These are phyloP conservation scores for Erythrophleum fordii DNA, from an alignment of 306 rosid species.

Conservation along the genomic window DNA sequence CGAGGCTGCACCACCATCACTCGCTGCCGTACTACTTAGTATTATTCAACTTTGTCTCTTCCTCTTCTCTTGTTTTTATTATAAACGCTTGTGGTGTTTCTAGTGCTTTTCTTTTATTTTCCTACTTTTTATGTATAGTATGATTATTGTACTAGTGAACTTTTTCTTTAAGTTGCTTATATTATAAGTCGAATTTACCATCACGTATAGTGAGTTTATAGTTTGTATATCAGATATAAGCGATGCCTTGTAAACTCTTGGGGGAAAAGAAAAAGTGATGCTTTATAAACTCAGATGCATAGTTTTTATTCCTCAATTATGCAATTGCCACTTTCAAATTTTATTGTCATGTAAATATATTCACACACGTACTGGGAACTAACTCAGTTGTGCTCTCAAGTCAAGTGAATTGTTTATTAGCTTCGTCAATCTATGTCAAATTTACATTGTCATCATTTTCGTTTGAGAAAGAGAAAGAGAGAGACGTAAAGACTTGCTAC, in stretches of 20 bases:
- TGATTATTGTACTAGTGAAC: conserved; percentile 22
- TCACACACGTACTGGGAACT: not conserved
- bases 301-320: not conserved
- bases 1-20: conserved; percentile 83
- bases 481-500: not conserved
- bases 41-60: not conserved
- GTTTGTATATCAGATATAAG: not conserved
- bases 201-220: not conserved
- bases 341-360: not conserved
- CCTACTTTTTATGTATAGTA: conserved; percentile 28
- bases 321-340: conserved; percentile 31
- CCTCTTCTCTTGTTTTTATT: not conserved
- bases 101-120: conserved; percentile 5
- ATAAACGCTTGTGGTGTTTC: not conserved
- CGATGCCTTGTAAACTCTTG: not conserved
- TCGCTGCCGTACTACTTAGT: conserved; percentile 63
- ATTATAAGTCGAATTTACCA: not conserved
- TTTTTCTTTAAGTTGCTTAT: not conserved
- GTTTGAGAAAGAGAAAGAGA: not conserved
- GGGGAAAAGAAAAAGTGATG: not conserved
- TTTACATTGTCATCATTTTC: not conserved
- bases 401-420: conserved; percentile 2
- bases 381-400: conserved; percentile 18
- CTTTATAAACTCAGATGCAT: not conserved
- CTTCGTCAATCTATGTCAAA: conserved; percentile 20